Evolutionary conservation across 2,329 filamentous ascomycete genomes (phyloP), one percentile per base, ranked within the genome.

Genomic region (Botrytis cinerea): DNA sequence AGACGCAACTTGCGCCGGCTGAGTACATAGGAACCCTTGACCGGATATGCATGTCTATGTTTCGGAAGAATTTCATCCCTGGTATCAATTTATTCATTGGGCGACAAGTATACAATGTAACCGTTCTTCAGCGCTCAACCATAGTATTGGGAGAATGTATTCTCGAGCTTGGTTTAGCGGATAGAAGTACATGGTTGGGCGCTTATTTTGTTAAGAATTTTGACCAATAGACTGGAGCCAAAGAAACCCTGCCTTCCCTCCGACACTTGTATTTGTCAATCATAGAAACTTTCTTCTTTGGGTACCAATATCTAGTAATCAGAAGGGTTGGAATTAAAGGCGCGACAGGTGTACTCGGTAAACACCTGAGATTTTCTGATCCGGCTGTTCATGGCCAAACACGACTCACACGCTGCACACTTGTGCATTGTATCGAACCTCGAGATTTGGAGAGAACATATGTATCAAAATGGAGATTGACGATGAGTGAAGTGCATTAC

Each of bases 1-100:
- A 43, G 66, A 68, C 48, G 66, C 48, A 32, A 43, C 66, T 68
- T 57, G 48, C 48, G 48, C 18, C 66, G 10, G n/a, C n/a, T 8
- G 20, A 35, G 22, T 40, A 67, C 20, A 51, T 68, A 43, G 48
- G 10, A 43, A 68, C 64, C 46, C 35, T 28, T 54, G 64, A 43
- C 22, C 6, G 40, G 35, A 57, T 68, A 32, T 57, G 35, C 63
- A 69, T 45, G 48, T 57, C 40, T 51, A 3, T 69, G 48, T 57
- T n/a, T 69, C 38, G n/a, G 48, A 57, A 28, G 22, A 16, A 7
- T 57, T 40, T 22, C 7, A 57, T 32, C 10, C 48, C 25, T 43
- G 32, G n/a, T 43, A 43, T 68, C 22, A 38, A 40, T 35, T 4
- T 2, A 40, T 54, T 54, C 64, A 68, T 68, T 68, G 64, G 64